Conservation (phyloP, 345 rosid genomes). For the Carallia brachiata region DNA sequence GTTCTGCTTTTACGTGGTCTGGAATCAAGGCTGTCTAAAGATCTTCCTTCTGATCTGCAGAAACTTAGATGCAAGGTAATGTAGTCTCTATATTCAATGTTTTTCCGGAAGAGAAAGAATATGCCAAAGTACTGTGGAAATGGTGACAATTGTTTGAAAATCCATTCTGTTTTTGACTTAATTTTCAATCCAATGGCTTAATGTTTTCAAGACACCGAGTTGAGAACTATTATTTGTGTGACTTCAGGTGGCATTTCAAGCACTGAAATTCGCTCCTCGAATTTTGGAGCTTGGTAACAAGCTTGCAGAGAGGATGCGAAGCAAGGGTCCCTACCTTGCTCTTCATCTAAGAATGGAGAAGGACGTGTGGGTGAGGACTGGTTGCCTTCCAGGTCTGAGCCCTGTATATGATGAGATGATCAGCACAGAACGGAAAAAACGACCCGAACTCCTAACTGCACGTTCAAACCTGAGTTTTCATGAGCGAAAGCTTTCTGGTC, state of each 20-base stretch:
- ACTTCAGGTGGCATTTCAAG: slow-evolving; percentile 80
- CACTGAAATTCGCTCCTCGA: slow-evolving; percentile 61
- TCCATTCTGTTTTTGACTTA: no score
- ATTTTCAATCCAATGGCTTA: no score
- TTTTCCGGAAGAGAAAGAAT: neutral
- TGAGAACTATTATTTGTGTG: no score
- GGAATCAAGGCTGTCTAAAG: slow-evolving; percentile 92
- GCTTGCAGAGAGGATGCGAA: slow-evolving; percentile 77
- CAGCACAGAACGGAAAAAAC: slow-evolving; percentile 60
- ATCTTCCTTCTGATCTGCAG: slow-evolving; percentile 91
- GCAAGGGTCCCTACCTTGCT: slow-evolving; percentile 83
- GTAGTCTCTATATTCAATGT: neutral
- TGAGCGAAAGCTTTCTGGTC: slow-evolving; percentile 80
- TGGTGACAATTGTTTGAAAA: no score
- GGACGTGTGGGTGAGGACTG: slow-evolving; percentile 97
- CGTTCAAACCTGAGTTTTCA: slow-evolving; percentile 77
- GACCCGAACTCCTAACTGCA: slow-evolving; percentile 91
- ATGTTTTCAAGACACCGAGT: no score
- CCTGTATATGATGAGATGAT: slow-evolving; percentile 69
- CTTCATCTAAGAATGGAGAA: slow-evolving; percentile 90
- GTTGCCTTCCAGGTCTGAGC: slow-evolving; percentile 82
- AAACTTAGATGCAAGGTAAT: slow-evolving; percentile 91
- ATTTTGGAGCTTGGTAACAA: slow-evolving; percentile 74
- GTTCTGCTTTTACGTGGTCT: slow-evolving; percentile 83
- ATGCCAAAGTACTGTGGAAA: no score